Evolutionary conservation across 345 rosid genomes (phyloP).

Genomic region (Eutrema heterophyllum): DNA sequence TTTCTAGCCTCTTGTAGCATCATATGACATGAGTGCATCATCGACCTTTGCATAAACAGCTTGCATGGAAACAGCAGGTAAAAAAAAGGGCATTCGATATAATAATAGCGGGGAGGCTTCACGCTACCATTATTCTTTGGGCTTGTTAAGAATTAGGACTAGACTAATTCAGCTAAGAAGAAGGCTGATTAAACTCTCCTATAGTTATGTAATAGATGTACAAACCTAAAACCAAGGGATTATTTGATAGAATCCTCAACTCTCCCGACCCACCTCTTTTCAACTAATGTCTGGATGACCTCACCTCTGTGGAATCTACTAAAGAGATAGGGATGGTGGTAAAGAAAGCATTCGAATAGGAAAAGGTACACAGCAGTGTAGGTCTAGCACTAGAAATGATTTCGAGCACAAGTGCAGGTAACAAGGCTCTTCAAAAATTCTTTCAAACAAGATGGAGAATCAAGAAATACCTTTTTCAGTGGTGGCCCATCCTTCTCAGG

Average conservation of each 20-base stretch:
- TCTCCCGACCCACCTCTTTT: background rate
- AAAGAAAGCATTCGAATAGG: background rate
- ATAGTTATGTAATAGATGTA: background rate
- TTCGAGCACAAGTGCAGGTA: constrained; percentile 14
- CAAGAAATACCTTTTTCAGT: constrained; percentile 63
- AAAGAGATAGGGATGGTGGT: background rate
- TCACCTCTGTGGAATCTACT: background rate
- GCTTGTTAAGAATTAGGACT: background rate
- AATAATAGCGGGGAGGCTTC: background rate
- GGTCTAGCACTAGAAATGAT: constrained; percentile 15
- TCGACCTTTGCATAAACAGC: background rate
- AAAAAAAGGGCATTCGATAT: background rate
- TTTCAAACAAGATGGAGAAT: constrained; percentile 19
- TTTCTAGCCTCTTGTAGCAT: constrained; percentile 3
- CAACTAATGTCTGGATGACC: background rate
- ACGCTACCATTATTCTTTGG: background rate
- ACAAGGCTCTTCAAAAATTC: background rate
- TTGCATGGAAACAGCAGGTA: background rate
- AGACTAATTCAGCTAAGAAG: background rate
- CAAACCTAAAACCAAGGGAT: background rate
- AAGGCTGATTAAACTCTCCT: background rate
- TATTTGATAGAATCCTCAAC: background rate
- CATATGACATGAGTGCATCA: constrained; percentile 1
- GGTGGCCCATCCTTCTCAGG: constrained; percentile 89
- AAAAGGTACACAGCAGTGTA: background rate